A percentile compares a stretch with the other conserved stretches of the same genome.
These are phyloP conservation scores for Sphagnum fallax DNA, from an alignment of 228 moss, liverwort and hornwort genomes.

Conservation along the genomic window DNA sequence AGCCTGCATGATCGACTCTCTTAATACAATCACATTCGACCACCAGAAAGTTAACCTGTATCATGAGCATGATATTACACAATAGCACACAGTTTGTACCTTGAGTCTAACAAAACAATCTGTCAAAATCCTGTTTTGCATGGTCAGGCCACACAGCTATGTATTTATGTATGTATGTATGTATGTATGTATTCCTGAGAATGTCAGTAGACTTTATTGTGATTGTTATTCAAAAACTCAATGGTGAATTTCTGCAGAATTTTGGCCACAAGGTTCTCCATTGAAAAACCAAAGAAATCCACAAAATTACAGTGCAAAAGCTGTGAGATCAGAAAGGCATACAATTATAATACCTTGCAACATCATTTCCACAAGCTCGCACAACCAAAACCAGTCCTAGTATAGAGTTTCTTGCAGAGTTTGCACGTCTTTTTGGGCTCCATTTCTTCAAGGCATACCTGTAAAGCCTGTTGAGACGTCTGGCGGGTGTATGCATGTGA, in stretches of 20 bases:
- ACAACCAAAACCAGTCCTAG: slow-evolving; percentile 67
- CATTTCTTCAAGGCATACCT: slow-evolving; percentile 60
- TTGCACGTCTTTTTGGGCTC: slow-evolving; percentile 60
- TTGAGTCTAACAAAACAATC: too few species aligned
- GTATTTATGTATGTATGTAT: too few species aligned
- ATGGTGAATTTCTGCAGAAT: too few species aligned
- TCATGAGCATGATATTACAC: slow-evolving; percentile 5
- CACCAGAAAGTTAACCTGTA: slow-evolving; percentile 93
- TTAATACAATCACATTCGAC: slow-evolving; percentile 78
- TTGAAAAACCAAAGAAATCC: too few species aligned
- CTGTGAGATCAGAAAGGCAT: too few species aligned
- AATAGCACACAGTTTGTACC: not conserved
- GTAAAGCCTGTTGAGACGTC: slow-evolving; percentile 73
- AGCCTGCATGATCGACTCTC: slow-evolving; percentile 62
- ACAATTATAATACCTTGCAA: slow-evolving; percentile 45
- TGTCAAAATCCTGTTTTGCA: too few species aligned
- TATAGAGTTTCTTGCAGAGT: slow-evolving; percentile 63
- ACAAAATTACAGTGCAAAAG: too few species aligned
- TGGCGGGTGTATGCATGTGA: slow-evolving; percentile 87
- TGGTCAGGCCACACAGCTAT: too few species aligned
- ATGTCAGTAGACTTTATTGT: too few species aligned
- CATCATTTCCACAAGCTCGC: slow-evolving; percentile 78
- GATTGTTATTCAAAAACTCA: too few species aligned
- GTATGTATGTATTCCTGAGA: too few species aligned
- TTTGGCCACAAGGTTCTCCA: too few species aligned